A percentile compares a stretch with the other conserved stretches of the same genome.
phyloP scores from a whole-genome alignment of 148 eudicot genomes.

The Mesembryanthemum crystallinum region DNA sequence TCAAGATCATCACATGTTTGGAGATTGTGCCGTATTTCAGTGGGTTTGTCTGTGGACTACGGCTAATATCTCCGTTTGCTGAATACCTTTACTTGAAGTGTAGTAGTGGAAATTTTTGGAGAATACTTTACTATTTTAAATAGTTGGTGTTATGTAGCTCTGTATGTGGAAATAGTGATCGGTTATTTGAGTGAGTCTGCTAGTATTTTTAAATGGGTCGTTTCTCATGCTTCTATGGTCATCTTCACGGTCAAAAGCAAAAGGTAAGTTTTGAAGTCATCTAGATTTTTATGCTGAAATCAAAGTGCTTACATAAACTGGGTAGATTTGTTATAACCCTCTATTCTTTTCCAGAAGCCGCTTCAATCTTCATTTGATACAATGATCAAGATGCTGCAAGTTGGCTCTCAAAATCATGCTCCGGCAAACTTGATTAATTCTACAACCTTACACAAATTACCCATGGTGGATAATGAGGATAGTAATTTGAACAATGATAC shows the following conservation, averaged over 20 bases:
- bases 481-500: slow-evolving; percentile 4
- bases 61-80: slow-evolving; percentile 57
- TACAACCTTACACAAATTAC: slow-evolving; percentile 14
- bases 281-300: slow-evolving; percentile 6
- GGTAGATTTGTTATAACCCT: neutral
- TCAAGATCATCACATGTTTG: slow-evolving; percentile 88
- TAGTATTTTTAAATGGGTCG: slow-evolving; percentile 50
- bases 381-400: slow-evolving; percentile 65
- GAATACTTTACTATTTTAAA: slow-evolving; percentile 14
- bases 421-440: slow-evolving; percentile 19
- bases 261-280: slow-evolving; percentile 50
- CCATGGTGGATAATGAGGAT: slow-evolving; percentile 29
- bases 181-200: slow-evolving; percentile 33
- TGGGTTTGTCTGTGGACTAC: slow-evolving; percentile 79
- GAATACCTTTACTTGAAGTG: slow-evolving; percentile 10
- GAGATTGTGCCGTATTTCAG: slow-evolving; percentile 86
- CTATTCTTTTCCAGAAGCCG: slow-evolving; percentile 48
- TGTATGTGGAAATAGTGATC: slow-evolving; percentile 25
- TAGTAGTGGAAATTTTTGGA: slow-evolving; percentile 25
- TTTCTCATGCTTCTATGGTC: slow-evolving; percentile 73
- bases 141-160: slow-evolving; percentile 8
- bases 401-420: slow-evolving; percentile 35
- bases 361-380: slow-evolving; percentile 52
- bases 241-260: slow-evolving; percentile 46
- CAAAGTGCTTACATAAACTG: neutral